Evolutionary conservation across 805 yeast species (phyloP), one percentile per base, ranked within the genome.

Genomic region (Lipomyces yamanashiensis): DNA sequence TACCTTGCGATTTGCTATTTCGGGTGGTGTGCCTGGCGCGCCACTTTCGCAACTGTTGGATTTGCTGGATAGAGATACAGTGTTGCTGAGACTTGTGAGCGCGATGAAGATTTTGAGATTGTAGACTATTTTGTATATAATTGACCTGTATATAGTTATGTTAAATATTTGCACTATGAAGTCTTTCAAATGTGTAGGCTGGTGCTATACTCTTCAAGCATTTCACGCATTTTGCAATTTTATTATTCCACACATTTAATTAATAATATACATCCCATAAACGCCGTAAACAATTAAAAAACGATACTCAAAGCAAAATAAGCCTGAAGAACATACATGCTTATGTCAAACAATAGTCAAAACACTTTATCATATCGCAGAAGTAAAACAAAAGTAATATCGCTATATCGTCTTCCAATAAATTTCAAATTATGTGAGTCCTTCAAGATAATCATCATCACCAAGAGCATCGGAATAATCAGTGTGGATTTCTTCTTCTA

Each of bases 21-120:
- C 67, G 7, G 70, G 66, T 1, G 23, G 56, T 21, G 45, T 61
- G 7, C 63, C 70, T 13, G 68, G 70, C 9, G 67, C 70, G 9
- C 67, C 69, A 23, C 44, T 67, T 12, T 45, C 66, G 2, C 55
- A 55, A 34, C 39, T 66, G 13, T 45, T 67, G 44, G 39, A 47
- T 12, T 23, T 67, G 15, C 49, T 67, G 47, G 67, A 63, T 41
- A n/a, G 47, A 10, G 62, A 59, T 40, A 40, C 37, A 34, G 68
- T 64, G 2, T 58, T 40, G 3, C 34, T 39, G 6, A 53, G 68
- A 40, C 7, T 52, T 15, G 13, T 45, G 17, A 41, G 21, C 7
- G 67, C 60, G 17, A n/a, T 66, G 43, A 33, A 49, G 15, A 59
- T 58, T 44, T n/a, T 61, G 40, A 33, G 13, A 9, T 23, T 54